phyloP scores from a whole-genome alignment of 208 protist genomes.

The Lotmaria passim region DNA sequence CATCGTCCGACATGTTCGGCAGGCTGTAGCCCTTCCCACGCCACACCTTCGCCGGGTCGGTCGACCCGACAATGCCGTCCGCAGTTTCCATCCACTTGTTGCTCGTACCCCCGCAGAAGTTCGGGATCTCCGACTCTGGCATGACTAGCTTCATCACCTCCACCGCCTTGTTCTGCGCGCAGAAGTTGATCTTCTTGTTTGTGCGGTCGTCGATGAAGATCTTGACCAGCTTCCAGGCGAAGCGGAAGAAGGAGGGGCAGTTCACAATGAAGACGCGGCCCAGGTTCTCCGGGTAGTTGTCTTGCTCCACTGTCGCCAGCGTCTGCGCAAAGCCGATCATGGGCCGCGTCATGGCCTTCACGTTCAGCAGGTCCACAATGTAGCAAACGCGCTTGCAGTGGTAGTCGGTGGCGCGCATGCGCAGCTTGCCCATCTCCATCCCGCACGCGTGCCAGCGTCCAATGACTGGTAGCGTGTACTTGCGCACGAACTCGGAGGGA shows the following conservation, averaged over 20 bases:
- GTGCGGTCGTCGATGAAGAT: slow-evolving; percentile 85
- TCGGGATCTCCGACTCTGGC: slow-evolving; percentile 71
- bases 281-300: slow-evolving; percentile 89
- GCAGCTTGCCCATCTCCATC: slow-evolving; percentile 70
- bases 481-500: slow-evolving; percentile 64
- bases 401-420: slow-evolving; percentile 61
- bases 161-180: slow-evolving; percentile 48
- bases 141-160: slow-evolving; percentile 65
- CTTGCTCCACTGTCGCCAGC: slow-evolving; percentile 73
- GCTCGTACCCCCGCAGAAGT: slow-evolving; percentile 77
- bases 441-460: slow-evolving; percentile 69
- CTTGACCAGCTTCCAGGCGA: slow-evolving; percentile 80
- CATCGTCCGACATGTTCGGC: slow-evolving; percentile 21
- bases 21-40: slow-evolving; percentile 31
- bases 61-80: slow-evolving; percentile 56
- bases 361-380: slow-evolving; percentile 71
- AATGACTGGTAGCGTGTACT: slow-evolving; percentile 65
- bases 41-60: slow-evolving; percentile 63
- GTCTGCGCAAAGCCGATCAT: slow-evolving; percentile 87
- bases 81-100: slow-evolving; percentile 72
- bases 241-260: slow-evolving; percentile 72
- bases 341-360: slow-evolving; percentile 64
- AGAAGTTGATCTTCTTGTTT: slow-evolving; percentile 81
- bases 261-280: slow-evolving; percentile 83
- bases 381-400: slow-evolving; percentile 73